A percentile compares a stretch with the other conserved stretches of the same genome.
phyloP scores from a whole-genome alignment of 352 stramenopile genomes.

The Phytopythium sindhum region DNA sequence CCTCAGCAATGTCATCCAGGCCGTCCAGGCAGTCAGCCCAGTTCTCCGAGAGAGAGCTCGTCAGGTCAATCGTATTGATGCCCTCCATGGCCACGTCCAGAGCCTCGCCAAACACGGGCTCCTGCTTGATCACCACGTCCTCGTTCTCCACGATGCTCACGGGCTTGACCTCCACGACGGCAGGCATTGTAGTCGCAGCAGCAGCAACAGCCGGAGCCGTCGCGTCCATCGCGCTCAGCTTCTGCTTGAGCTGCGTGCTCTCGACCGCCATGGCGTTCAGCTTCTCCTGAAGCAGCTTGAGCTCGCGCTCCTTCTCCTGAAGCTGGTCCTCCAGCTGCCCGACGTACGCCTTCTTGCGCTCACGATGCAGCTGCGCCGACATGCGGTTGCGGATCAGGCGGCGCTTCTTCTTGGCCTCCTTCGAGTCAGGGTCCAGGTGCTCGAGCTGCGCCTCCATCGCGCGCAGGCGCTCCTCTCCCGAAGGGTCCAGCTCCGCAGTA shows the following conservation, averaged over 20 bases:
- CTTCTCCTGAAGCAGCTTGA: constrained; percentile 73
- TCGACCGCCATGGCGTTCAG: constrained; percentile 66
- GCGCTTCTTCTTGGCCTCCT: constrained; percentile 89
- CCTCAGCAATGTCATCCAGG: constrained; percentile 54
- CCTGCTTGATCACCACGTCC: constrained; percentile 57
- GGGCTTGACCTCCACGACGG: constrained; percentile 17
- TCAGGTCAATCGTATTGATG: constrained; percentile 23
- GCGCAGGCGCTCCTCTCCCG: constrained; percentile 73
- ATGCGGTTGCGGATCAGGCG: constrained; percentile 87
- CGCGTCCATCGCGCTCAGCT: constrained; percentile 23
- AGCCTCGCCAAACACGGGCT: constrained; percentile 36
- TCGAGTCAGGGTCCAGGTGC: constrained; percentile 82
- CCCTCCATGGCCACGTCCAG: constrained; percentile 24
- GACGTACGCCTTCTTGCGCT: constrained; percentile 88
- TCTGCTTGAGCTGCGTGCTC: constrained; percentile 57
- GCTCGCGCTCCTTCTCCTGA: constrained; percentile 75
- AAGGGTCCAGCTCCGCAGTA: constrained; percentile 50
- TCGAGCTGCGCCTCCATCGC: constrained; percentile 83
- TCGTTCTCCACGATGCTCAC: constrained; percentile 10
- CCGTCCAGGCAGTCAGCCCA: constrained; percentile 60
- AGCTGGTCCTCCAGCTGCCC: constrained; percentile 83
- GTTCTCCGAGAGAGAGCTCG: constrained; percentile 20
- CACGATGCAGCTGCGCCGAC: constrained; percentile 83
- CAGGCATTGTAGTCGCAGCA: constrained; percentile 50
- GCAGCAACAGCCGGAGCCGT: constrained; percentile 19